Evolutionary conservation across 1,139 yeast genomes (phyloP).

Genomic region (Meyerozyma smithsonii): DNA sequence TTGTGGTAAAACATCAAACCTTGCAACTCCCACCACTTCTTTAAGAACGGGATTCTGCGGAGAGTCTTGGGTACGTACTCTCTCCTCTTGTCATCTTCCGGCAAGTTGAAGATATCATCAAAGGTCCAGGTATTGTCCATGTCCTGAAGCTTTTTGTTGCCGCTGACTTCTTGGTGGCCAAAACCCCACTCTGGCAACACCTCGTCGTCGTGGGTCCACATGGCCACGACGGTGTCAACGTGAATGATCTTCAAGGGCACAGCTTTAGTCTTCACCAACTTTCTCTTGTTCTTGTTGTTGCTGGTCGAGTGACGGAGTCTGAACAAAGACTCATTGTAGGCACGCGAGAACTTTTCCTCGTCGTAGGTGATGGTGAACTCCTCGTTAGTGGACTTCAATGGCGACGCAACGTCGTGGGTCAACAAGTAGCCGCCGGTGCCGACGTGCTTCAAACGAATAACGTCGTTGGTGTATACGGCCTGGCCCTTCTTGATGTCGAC

Average conservation of each 20-base stretch:
- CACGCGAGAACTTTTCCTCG: slow-evolving; percentile 34
- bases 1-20: slow-evolving; percentile 86
- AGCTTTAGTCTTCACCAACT: slow-evolving; percentile 63
- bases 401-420: slow-evolving; percentile 98
- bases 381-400: slow-evolving; percentile 82
- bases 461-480: slow-evolving; percentile 50
- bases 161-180: slow-evolving; percentile 89
- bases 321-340: slow-evolving; percentile 77
- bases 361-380: slow-evolving; percentile 73
- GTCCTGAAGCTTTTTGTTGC: slow-evolving; percentile 76
- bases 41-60: slow-evolving; percentile 63
- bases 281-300: slow-evolving; percentile 41
- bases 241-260: slow-evolving; percentile 69
- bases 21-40: slow-evolving; percentile 89
- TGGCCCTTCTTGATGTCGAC: slow-evolving; percentile 27
- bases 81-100: slow-evolving; percentile 53
- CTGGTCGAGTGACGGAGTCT: slow-evolving; percentile 53
- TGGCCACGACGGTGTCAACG: slow-evolving; percentile 81
- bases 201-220: slow-evolving; percentile 90
- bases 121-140: slow-evolving; percentile 68
- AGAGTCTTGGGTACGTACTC: slow-evolving; percentile 54
- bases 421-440: slow-evolving; percentile 73
- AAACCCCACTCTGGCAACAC: slow-evolving; percentile 84
- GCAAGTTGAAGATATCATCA: slow-evolving; percentile 64
- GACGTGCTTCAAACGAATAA: slow-evolving; percentile 76